Base-by-base conservation (phyloP, 768 basidiomycete genomes). In the Serpula lacrymans region DNA sequence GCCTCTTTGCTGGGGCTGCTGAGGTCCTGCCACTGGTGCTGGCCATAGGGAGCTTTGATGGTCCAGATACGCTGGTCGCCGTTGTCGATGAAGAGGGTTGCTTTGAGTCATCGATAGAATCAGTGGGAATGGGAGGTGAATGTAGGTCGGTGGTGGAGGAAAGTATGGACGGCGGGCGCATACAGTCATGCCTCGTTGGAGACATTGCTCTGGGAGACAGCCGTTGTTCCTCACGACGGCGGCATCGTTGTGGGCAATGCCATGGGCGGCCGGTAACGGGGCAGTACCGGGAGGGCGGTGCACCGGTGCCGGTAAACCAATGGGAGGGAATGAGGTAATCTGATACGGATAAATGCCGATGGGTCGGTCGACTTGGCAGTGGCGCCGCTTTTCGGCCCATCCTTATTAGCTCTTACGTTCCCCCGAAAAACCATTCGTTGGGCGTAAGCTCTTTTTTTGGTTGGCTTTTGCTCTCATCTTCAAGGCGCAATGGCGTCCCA, bases 121-220 rank as follows among this genome's bases (percentile, higher is more conserved):
- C 59, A 27, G 50, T 48, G 23, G 79, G 67, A 3, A 63, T 47
- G 3, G 58, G 57, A 0, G 68, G 62, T 1, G 60, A 59, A 0
- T 60, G 60, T 9, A 69, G 47, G 37, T 70, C 65, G 6, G 56
- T 34, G 0, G 62, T 55, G 56, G 90, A 89, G 14, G 82, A 83
- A 61, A 84, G 89, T 12, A 85, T 48, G 57, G 89, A 92, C 24
- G 64, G 54, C 6, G 62, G 45, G 14, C 80, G 67, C 2, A 57
- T 56, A 54, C 88, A 88, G 27, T 58, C 42, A 2, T 53, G 35
- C 41, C 40, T 52, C 20, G 72, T 64, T 21, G 82, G 72, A 56
- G 90, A 88, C 88, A 89, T 86, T 42, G 33, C 21, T 21, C n/a
- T 4, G 18, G 17, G 25, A 24, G 23, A 28, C n/a, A 34, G 28